These are phyloP conservation scores for Smittium culicis DNA, from an alignment of 371 early-diverging fungal species.

Conservation along the genomic window DNA sequence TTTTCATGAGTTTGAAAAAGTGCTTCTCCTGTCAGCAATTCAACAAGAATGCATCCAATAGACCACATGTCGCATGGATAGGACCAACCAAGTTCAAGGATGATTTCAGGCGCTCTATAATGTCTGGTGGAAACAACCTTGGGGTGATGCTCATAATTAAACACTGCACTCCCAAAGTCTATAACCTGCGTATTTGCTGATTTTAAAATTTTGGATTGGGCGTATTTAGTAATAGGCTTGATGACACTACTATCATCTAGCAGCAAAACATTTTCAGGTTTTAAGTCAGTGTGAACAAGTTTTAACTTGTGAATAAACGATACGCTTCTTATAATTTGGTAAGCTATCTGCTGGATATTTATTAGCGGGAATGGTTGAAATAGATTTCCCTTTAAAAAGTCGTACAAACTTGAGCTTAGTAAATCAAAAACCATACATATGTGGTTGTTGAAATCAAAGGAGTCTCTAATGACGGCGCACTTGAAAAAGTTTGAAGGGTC, in stretches of 20 bases:
- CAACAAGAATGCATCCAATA: slow-evolving; percentile 88
- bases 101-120: slow-evolving; percentile 94
- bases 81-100: slow-evolving; percentile 84
- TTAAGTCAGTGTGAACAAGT: slow-evolving; percentile 85
- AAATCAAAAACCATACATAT: slow-evolving; percentile 96
- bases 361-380: slow-evolving; percentile 72
- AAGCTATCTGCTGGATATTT: slow-evolving; percentile 71
- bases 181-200: slow-evolving; percentile 39
- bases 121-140: slow-evolving; percentile 89
- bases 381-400: slow-evolving; percentile 79
- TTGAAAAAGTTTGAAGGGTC: slow-evolving; percentile 66
- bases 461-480: slow-evolving; percentile 59
- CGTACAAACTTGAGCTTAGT: slow-evolving; percentile 73
- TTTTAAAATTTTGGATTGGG: not conserved
- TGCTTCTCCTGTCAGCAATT: slow-evolving; percentile 87
- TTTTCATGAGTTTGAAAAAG: slow-evolving; percentile 89
- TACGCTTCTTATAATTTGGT: slow-evolving; percentile 32
- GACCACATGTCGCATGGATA: slow-evolving; percentile 97
- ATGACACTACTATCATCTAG: not conserved
- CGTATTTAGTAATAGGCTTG: not conserved
- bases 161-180: slow-evolving; percentile 92
- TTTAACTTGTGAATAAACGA: slow-evolving; percentile 64
- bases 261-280: slow-evolving; percentile 73
- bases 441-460: slow-evolving; percentile 78
- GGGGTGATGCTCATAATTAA: slow-evolving; percentile 82